Conservation (phyloP, 2,329 filamentous ascomycete genomes). For the Paraphoma sp. region DNA sequence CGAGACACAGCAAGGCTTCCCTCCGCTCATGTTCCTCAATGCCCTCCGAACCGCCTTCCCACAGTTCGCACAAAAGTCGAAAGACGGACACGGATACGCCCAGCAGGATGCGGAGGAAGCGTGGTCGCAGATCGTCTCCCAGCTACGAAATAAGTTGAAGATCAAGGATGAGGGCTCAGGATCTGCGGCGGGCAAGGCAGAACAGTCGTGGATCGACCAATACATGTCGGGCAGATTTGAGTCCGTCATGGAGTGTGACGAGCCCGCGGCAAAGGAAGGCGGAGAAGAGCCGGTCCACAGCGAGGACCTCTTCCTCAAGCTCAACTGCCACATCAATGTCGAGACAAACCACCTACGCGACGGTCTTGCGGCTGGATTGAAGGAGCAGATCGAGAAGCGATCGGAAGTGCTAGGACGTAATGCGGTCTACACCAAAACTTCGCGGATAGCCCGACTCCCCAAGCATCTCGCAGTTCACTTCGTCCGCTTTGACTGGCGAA, state of each 20-base stretch:
- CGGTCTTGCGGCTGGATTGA: conserved; percentile 80
- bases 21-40: conserved; percentile 81
- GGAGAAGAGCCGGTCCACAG: conserved; percentile 73
- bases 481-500: conserved; percentile 97
- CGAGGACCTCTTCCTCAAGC: conserved; percentile 83
- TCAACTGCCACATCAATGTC: conserved; percentile 92
- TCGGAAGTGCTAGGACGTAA: conserved; percentile 80
- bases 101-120: conserved; percentile 99
- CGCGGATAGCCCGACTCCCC: conserved; percentile 86
- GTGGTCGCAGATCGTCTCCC: conserved; percentile 92
- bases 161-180: conserved; percentile 59
- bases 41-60: conserved; percentile 81
- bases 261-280: conserved; percentile 74
- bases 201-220: conserved; percentile 82
- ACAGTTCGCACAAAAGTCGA: conserved; percentile 90
- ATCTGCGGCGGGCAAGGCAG: conserved; percentile 46
- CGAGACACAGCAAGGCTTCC: conserved; percentile 85
- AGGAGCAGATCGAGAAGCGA: conserved; percentile 89
- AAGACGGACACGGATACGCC: conserved; percentile 83
- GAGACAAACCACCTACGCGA: conserved; percentile 90
- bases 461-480: conserved; percentile 98
- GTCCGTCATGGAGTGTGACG: conserved; percentile 81
- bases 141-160: conserved; percentile 79
- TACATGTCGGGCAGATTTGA: conserved; percentile 87
- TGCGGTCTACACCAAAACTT: conserved; percentile 86